Base-by-base conservation (phyloP, 306 rosid genomes). In the Betula pendula region DNA sequence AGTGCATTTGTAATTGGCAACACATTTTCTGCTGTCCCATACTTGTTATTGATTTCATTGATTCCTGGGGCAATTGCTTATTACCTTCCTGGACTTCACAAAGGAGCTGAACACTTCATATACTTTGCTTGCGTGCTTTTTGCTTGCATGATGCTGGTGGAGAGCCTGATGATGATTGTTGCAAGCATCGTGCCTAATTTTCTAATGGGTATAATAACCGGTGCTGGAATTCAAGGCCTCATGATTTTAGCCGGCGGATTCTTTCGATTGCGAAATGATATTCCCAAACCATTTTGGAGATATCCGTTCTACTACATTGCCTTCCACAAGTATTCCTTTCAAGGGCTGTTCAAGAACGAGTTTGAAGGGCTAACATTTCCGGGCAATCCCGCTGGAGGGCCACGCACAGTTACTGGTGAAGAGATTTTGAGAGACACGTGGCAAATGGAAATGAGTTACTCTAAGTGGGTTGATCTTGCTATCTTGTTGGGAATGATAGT, bases 151-250 rank as follows among this genome's bases (percentile, higher is more conserved):
- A 79, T 83, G 88, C 51, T 90, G 10, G 92, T 92, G 3, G 97
- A 92, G 81, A 87, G 96, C 81, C 84, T 90, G 0, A 92, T 89
- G 96, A 90, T 90, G 97, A 87, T 88, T 40, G 88, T 90, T 25
- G 93, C 94, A 0, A 83, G 89, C 77, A 35, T 90, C 7, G 90
- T 92, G 16, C 96, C 97, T 0, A 73, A 90, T 80, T 87, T 81
- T 48, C 92, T 92, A 0, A 85, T 90, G 96, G 97, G 97, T 0
- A 89, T 90, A 5, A 92, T 90, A 58, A 52, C 81, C 0, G 92
- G 97, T 20, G 84, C 92, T 35, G 96, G 97, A 65, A 73, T 92
- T 58, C 94, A 89, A 82, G 96, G 88, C 22, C 40, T 87, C 0
- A 84, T 92, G 93, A 77, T 92, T 0, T 42, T 90, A 8, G 62